Evolutionary conservation across 768 basidiomycete species (phyloP).

Genomic region (Pleurotus citrinopileatus): DNA sequence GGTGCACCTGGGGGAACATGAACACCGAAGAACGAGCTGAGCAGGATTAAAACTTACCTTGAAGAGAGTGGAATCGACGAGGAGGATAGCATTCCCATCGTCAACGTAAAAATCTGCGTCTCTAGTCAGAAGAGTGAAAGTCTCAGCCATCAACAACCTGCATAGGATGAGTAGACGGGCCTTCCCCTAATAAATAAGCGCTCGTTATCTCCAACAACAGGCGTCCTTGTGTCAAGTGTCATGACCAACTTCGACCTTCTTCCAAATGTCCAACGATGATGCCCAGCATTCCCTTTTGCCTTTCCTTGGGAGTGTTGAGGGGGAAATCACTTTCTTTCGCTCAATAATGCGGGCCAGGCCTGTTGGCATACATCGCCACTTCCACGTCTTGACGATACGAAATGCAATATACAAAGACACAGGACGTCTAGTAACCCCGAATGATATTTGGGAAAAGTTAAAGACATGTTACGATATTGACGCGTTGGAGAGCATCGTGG

Average conservation of each 20-base stretch:
- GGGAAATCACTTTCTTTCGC: slow-evolving; percentile 84
- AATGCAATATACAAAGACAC: slow-evolving; percentile 72
- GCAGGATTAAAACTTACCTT: slow-evolving; percentile 2
- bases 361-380: slow-evolving; percentile 79
- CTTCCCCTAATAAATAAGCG: neutral
- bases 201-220: no score
- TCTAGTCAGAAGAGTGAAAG: neutral
- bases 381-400: slow-evolving; percentile 75
- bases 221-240: neutral
- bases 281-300: slow-evolving; percentile 17
- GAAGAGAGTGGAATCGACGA: slow-evolving; percentile 11
- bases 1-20: slow-evolving; percentile 6
- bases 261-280: slow-evolving; percentile 19
- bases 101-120: slow-evolving; percentile 7
- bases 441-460: slow-evolving; percentile 77
- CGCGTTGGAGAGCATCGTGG: slow-evolving; percentile 65
- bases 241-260: neutral
- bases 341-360: slow-evolving; percentile 80
- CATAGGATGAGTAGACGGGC: neutral
- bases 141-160: neutral
- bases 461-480: slow-evolving; percentile 72
- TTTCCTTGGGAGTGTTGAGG: slow-evolving; percentile 72
- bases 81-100: slow-evolving; percentile 9
- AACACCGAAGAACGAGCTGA: neutral
- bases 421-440: slow-evolving; percentile 51